A percentile compares a stretch with the other conserved stretches of the same genome.
Evolutionary conservation across 371 early-diverging fungal species (phyloP).

Genomic region (Mortierella sp.): DNA sequence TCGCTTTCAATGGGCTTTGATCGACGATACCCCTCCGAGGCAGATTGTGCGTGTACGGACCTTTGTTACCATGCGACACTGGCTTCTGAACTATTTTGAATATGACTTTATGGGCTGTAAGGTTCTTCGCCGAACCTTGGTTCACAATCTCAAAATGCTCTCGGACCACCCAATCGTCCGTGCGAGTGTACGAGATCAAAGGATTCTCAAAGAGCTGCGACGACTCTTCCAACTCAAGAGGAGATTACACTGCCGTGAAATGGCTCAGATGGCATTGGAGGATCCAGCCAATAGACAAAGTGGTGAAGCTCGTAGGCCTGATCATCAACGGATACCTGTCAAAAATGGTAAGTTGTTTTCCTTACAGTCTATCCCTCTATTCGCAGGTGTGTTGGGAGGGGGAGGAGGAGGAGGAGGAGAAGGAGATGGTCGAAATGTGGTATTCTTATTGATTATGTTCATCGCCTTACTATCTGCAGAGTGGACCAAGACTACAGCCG

Average conservation of each 20-base stretch:
- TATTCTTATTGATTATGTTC: background rate
- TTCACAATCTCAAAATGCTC: constrained; percentile 58
- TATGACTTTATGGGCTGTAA: constrained; percentile 69
- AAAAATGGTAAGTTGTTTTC: constrained; percentile 12
- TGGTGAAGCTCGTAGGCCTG: background rate
- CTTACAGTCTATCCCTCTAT: too few relatives aligned
- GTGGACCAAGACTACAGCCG: background rate
- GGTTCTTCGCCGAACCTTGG: constrained; percentile 57
- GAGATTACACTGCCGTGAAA: constrained; percentile 19
- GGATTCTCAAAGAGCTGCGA: constrained; percentile 63
- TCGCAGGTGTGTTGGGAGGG: too few relatives aligned
- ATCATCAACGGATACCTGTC: background rate
- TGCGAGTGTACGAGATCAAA: constrained; percentile 61
- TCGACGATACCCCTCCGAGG: constrained; percentile 63
- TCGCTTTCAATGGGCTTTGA: constrained; percentile 72
- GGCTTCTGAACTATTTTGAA: constrained; percentile 74
- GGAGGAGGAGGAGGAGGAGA: too few relatives aligned
- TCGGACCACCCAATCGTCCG: constrained; percentile 57
- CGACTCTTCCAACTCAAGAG: constrained; percentile 26
- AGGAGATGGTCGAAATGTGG: too few relatives aligned
- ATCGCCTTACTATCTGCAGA: background rate
- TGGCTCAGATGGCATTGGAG: constrained; percentile 26
- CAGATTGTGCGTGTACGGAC: constrained; percentile 73
- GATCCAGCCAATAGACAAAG: constrained; percentile 2
- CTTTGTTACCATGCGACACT: constrained; percentile 75